Conservation (phyloP, 306 rosid species). For the Ammopiptanthus mongolicus region DNA sequence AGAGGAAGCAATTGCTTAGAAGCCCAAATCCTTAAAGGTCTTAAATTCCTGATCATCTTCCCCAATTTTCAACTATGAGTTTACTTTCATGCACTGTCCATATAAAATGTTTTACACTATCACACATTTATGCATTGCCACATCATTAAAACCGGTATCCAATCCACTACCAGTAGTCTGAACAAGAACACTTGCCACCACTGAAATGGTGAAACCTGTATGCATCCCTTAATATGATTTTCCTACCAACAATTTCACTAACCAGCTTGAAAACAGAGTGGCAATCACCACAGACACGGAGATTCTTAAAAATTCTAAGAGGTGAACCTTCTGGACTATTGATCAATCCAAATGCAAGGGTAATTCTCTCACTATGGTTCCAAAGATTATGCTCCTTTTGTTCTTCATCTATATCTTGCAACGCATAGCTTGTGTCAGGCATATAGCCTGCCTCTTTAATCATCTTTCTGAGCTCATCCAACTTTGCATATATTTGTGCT, state of each 20-base stretch:
- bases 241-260: constrained; percentile 53
- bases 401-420: constrained; percentile 90
- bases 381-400: constrained; percentile 91
- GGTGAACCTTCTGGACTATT: constrained; percentile 56
- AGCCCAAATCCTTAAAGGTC: background rate
- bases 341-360: constrained; percentile 82
- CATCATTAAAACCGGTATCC: background rate
- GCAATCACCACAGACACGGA: constrained; percentile 92
- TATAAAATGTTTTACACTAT: too few species aligned
- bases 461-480: constrained; percentile 65
- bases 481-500: constrained; percentile 48
- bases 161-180: constrained; percentile 70
- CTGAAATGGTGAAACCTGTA: constrained; percentile 85
- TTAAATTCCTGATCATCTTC: background rate
- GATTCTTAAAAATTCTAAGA: constrained; percentile 76
- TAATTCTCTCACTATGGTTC: constrained; percentile 92
- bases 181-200: constrained; percentile 79
- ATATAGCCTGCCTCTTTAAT: constrained; percentile 71
- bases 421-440: constrained; percentile 72
- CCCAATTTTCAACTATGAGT: background rate
- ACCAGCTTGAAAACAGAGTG: constrained; percentile 81
- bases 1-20: background rate
- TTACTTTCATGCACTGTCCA: too few species aligned
- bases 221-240: constrained; percentile 74
- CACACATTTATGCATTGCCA: background rate